Evolutionary conservation across 139 green algal species (phyloP).

Genomic region (Chlamydomonas incerta): DNA sequence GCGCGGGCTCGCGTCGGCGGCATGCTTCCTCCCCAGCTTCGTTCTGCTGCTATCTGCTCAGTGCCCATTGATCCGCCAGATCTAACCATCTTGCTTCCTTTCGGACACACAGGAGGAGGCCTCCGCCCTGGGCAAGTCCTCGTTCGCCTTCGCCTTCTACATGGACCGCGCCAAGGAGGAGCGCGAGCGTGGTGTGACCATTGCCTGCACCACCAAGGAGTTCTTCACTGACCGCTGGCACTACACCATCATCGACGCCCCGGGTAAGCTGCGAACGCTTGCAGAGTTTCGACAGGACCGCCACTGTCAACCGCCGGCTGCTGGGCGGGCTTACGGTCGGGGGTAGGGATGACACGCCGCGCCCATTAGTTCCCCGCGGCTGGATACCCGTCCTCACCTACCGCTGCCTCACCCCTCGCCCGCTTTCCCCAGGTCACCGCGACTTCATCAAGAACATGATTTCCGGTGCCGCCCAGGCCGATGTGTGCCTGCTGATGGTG

Average conservation of each 20-base stretch:
- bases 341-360: too few relatives aligned
- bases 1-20: too few relatives aligned
- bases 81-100: too few relatives aligned
- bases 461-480: slow-evolving; percentile 95
- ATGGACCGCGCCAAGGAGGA: slow-evolving; percentile 95
- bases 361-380: too few relatives aligned
- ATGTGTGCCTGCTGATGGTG: slow-evolving; percentile 92
- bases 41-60: too few relatives aligned
- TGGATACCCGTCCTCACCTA: too few relatives aligned
- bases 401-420: not conserved
- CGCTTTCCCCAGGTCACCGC: slow-evolving; percentile 87
- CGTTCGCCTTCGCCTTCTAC: slow-evolving; percentile 95
- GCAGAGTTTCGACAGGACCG: too few relatives aligned
- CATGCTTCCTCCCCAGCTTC: too few relatives aligned
- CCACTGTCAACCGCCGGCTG: too few relatives aligned
- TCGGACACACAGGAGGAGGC: slow-evolving; percentile 70
- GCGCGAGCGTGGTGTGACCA: slow-evolving; percentile 95
- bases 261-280: too few relatives aligned
- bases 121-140: slow-evolving; percentile 88
- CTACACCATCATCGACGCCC: slow-evolving; percentile 98
- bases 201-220: slow-evolving; percentile 98
- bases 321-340: too few relatives aligned
- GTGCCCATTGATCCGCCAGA: too few relatives aligned
- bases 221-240: slow-evolving; percentile 99
- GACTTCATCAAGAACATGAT: slow-evolving; percentile 99